phyloP scores from a whole-genome alignment of 202 grass and related monocot species.

The Carex sylvatica region DNA sequence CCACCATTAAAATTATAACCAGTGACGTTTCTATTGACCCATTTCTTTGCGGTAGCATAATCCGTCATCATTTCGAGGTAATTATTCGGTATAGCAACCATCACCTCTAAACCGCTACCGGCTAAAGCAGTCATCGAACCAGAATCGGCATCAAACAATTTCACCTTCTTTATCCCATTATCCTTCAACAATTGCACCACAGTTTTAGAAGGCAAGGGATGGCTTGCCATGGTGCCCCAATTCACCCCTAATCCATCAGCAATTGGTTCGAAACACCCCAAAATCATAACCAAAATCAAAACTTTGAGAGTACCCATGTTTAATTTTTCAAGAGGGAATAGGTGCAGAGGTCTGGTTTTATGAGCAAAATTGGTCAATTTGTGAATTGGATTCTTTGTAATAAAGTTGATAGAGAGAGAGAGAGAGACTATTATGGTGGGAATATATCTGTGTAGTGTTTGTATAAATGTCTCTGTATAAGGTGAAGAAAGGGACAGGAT shows the following conservation, averaged over 20 bases:
- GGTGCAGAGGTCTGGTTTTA: background rate
- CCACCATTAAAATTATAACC: slow-evolving; percentile 73
- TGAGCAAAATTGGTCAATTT: slow-evolving; percentile 10
- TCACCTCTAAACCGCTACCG: slow-evolving; percentile 61
- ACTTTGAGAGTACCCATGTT: slow-evolving; percentile 22
- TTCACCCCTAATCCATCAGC: slow-evolving; percentile 69
- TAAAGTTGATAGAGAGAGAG: slow-evolving; percentile 15
- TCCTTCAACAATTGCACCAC: slow-evolving; percentile 80
- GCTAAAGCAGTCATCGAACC: slow-evolving; percentile 57
- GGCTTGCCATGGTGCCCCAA: slow-evolving; percentile 82
- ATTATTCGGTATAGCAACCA: slow-evolving; percentile 78
- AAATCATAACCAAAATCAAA: slow-evolving; percentile 8
- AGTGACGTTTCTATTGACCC: slow-evolving; percentile 78
- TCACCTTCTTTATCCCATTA: slow-evolving; percentile 85
- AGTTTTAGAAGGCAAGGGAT: slow-evolving; percentile 57
- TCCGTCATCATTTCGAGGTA: slow-evolving; percentile 78
- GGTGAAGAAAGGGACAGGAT: slow-evolving; percentile 21
- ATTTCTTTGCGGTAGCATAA: slow-evolving; percentile 64
- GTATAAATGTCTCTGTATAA: background rate
- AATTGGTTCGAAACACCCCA: slow-evolving; percentile 20
- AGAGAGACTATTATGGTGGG: background rate
- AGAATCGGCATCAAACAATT: slow-evolving; percentile 81
- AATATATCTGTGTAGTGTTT: background rate
- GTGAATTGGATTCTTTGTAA: slow-evolving; percentile 16
- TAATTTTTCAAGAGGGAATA: background rate